Percentiles rank a stretch among this genome's conserved stretches.
These are phyloP conservation scores for Eimeria maxima DNA, from an alignment of 169 alveolate species.

Conservation along the genomic window DNA sequence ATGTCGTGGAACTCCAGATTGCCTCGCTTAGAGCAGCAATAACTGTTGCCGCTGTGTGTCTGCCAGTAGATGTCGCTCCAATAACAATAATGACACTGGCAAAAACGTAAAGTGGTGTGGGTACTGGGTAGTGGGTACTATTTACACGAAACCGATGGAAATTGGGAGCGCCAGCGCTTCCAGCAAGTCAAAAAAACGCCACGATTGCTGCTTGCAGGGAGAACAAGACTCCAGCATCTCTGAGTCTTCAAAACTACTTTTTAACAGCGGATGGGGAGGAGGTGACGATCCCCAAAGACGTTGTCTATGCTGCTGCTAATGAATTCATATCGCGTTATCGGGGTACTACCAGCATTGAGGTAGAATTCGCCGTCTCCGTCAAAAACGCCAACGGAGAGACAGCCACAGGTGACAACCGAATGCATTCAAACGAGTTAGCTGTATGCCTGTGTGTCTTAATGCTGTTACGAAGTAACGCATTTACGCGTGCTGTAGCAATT, in stretches of 20 bases:
- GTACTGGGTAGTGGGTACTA: background rate
- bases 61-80: no score
- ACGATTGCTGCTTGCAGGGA: background rate
- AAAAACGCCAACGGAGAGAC: conserved; percentile 5
- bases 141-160: background rate
- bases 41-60: no score
- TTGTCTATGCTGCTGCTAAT: conserved; percentile 37
- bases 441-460: background rate
- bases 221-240: conserved; percentile 13
- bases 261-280: background rate
- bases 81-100: no score
- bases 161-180: background rate
- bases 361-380: conserved; percentile 2
- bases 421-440: background rate
- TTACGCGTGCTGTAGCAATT: no score
- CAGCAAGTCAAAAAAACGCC: background rate
- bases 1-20: no score
- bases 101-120: no score
- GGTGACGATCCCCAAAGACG: conserved; percentile 24
- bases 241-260: conserved; percentile 44
- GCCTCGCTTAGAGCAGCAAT: no score
- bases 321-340: conserved; percentile 16
- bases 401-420: background rate
- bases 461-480: background rate
- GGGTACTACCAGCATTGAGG: background rate